Base-by-base conservation (phyloP, 1,284 basidiomycete genomes). In the Ustilago shanxiensis region DNA sequence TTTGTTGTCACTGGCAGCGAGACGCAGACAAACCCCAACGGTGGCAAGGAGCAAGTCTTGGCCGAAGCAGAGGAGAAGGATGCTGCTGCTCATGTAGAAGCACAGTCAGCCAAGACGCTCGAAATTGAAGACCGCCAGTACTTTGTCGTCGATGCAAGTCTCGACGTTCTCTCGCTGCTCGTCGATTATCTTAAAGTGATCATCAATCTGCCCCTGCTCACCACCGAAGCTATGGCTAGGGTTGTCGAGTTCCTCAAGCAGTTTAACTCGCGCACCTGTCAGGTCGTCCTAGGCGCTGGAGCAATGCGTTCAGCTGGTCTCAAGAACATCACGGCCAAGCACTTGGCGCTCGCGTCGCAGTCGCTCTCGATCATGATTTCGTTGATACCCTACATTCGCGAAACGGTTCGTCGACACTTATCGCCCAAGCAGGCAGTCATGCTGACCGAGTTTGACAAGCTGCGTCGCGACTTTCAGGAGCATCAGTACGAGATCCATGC, bases 401-500 rank as follows among this genome's bases (percentile, higher is more conserved):
- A 98, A 87, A 92, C 93, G 18, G 93, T 98, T 85, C 90, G 95
- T 52, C 90, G 97, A 62, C 95, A 98, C 87, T 89, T 99, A 53
- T 95, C 91, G 84, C 90, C 92, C 56, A 95, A 95, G 87, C 95
- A 98, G 87, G 93, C 94, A 0, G 94, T 98, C 52, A 95, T 99
- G 91, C 89, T 99, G 45, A 91, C 95, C 31, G 96, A 99, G 87
- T 99, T 99, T 86, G 97, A 99, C 88, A 98, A 97, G 88, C 90
- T 99, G 66, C 98, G 95, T 88, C 90, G 96, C 87, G 97, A 99
- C 87, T 98, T 93, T 85, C 95, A 98, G 89, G 96, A 99, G 86
- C 96, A 99, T 87, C 97, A 99, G 87, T 94, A 95, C 85, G 97
- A 99, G 88, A 98, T 99, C 60, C 95, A 99, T 86, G 90, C 94